These are phyloP conservation scores for Fraxinus baroniana DNA, from an alignment of 305 asterid species.

Conservation along the genomic window DNA sequence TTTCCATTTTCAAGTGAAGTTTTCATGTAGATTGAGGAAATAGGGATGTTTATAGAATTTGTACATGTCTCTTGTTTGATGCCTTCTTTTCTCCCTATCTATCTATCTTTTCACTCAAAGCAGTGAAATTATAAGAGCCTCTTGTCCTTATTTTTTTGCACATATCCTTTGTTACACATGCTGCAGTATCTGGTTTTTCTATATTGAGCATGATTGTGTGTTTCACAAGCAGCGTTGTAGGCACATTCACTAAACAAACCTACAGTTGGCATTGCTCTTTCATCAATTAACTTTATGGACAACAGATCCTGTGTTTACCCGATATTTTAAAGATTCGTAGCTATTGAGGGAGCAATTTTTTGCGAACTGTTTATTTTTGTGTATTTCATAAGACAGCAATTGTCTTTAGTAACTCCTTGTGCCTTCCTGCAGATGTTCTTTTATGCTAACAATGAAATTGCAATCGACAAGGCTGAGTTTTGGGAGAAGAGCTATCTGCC, in stretches of 20 bases:
- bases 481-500: slow-evolving; percentile 95
- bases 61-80: neutral
- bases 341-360: neutral
- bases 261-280: neutral
- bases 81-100: neutral
- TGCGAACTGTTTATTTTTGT: neutral
- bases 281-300: neutral
- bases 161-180: neutral
- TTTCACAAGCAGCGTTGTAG: neutral
- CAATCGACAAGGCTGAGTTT: slow-evolving; percentile 86
- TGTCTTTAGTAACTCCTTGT: slow-evolving; percentile 15
- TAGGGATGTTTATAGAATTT: neutral
- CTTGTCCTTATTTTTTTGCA: neutral
- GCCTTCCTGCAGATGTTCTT: slow-evolving; percentile 73
- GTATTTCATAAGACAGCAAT: slow-evolving; percentile 6
- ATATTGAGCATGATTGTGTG: neutral
- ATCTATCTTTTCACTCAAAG: neutral
- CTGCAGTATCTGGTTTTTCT: slow-evolving; percentile 2
- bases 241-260: neutral
- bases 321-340: neutral
- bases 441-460: slow-evolving; percentile 63
- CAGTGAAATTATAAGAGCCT: neutral
- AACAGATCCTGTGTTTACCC: neutral
- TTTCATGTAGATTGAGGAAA: slow-evolving; percentile 1
- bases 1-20: neutral